Evolutionary conservation across 2,329 filamentous ascomycete species (phyloP).

Genomic region (Pleurostoma richardsiae): DNA sequence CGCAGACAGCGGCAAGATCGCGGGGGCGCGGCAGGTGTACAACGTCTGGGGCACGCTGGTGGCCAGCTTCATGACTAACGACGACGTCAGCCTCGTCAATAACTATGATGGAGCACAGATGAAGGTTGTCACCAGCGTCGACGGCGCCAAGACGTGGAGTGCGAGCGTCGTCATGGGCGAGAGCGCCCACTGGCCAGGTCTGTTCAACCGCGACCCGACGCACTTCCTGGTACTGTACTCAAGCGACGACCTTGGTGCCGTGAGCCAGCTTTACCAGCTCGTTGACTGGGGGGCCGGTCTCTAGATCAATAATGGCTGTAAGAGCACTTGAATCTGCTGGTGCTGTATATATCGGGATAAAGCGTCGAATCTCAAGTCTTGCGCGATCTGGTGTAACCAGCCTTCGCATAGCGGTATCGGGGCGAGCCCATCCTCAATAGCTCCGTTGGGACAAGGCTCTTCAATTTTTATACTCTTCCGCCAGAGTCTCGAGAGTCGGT

Average conservation of each 20-base stretch:
- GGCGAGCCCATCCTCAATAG: too few species aligned
- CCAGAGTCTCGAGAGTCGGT: too few species aligned
- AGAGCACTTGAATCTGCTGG: too few species aligned
- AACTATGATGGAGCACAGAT: constrained; percentile 19
- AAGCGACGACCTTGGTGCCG: not conserved
- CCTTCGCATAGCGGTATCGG: too few species aligned
- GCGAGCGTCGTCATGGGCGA: constrained; percentile 16
- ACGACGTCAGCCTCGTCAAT: constrained; percentile 20
- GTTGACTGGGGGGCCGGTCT: not conserved
- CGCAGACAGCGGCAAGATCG: constrained; percentile 19
- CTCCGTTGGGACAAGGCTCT: too few species aligned
- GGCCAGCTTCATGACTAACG: constrained; percentile 38
- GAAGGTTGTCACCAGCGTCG: constrained; percentile 22
- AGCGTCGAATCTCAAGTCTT: too few species aligned
- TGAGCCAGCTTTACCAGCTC: not conserved
- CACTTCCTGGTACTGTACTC: not conserved
- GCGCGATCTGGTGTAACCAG: too few species aligned
- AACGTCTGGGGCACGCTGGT: constrained; percentile 35
- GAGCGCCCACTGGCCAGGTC: constrained; percentile 23
- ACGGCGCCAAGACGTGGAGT: constrained; percentile 19
- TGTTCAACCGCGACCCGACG: constrained; percentile 9
- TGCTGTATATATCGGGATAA: too few species aligned
- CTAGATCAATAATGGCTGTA: too few species aligned
- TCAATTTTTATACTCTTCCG: too few species aligned
- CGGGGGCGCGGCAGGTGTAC: constrained; percentile 34